These are phyloP conservation scores for Wickerhamomyces subpelliculosus DNA, from an alignment of 805 yeast species.

Conservation along the genomic window DNA sequence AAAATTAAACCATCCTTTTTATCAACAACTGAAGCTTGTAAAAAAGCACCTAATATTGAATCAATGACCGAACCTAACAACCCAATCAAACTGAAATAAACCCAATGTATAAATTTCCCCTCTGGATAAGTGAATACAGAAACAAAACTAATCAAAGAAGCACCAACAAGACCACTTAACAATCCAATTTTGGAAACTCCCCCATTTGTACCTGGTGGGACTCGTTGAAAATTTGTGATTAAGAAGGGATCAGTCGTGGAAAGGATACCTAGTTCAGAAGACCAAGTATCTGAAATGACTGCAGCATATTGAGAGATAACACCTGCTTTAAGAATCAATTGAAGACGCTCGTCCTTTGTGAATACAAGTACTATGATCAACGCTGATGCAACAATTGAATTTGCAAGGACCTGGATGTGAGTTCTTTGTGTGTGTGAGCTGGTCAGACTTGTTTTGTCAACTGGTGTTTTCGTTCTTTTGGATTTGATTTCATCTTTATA, in stretches of 20 bases:
- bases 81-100: slow-evolving; percentile 26
- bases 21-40: slow-evolving; percentile 31
- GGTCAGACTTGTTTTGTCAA: slow-evolving; percentile 5
- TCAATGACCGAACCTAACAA: slow-evolving; percentile 32
- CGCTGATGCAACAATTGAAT: slow-evolving; percentile 31
- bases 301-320: slow-evolving; percentile 32
- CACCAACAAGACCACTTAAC: slow-evolving; percentile 29
- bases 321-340: slow-evolving; percentile 18
- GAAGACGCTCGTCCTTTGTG: slow-evolving; percentile 3
- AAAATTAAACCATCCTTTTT: slow-evolving; percentile 21
- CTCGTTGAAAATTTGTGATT: slow-evolving; percentile 31
- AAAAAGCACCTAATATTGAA: slow-evolving; percentile 34
- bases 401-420: slow-evolving; percentile 34
- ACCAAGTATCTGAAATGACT: slow-evolving; percentile 41
- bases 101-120: slow-evolving; percentile 11
- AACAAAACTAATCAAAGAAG: slow-evolving; percentile 26
- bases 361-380: slow-evolving; percentile 23
- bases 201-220: slow-evolving; percentile 43
- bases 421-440: slow-evolving; percentile 27
- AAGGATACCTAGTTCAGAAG: slow-evolving; percentile 39
- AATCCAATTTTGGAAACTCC: slow-evolving; percentile 34
- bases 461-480: slow-evolving; percentile 23
- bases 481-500: slow-evolving; percentile 29
- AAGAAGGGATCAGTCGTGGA: slow-evolving; percentile 30
- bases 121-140: slow-evolving; percentile 19